Base-by-base conservation (phyloP, 768 basidiomycete species). In the Phlebiopsis gigantea region DNA sequence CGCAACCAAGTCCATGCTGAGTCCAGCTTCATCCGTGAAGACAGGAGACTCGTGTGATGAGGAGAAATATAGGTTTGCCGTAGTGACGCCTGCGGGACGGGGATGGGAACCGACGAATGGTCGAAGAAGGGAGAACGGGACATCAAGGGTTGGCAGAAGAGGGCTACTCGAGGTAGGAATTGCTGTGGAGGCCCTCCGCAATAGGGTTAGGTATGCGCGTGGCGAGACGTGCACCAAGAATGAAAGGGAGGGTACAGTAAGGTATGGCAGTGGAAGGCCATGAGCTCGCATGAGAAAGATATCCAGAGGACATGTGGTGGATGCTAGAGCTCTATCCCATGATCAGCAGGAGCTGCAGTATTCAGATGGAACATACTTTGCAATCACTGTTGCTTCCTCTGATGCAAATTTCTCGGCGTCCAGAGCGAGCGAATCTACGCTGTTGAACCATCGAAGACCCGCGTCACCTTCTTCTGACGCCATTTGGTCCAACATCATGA, bases 361-460 rank as follows among this genome's bases (percentile, higher is more conserved):
- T 29, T 30, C 7, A n/a, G 9, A 15, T 22, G 7, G n/a, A 30
- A 51, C 57, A 42, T 66, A 88, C 87, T 70, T 76, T 24, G 82
- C 78, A 14, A 86, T 71, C 0, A 68, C 72, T 45, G 74, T 68
- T 0, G 81, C 81, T 68, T 89, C 87, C 12, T 64, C 72, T 59
- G 69, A 73, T 1, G 84, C 79, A 56, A 87, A 71, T 8, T 63
- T 67, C 59, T 81, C 79, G 2, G 82, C 66, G 30, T 74, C 72
- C 24, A 77, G 72, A 55, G 76, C 77, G 19, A 88, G 69, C 29
- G 76, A 68, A 61, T 85, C 84, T 5, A 84, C 71, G 58, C 84
- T 85, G 53, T 76, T 80, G 66, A 92, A 91, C 90, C 90, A 92
- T 53, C 82, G 76, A 41, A 87, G 76, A 0, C 88, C 87, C 34